phyloP scores from a whole-genome alignment of 192 early-diverging fungal species.

The Paraglomus brasilianum region DNA sequence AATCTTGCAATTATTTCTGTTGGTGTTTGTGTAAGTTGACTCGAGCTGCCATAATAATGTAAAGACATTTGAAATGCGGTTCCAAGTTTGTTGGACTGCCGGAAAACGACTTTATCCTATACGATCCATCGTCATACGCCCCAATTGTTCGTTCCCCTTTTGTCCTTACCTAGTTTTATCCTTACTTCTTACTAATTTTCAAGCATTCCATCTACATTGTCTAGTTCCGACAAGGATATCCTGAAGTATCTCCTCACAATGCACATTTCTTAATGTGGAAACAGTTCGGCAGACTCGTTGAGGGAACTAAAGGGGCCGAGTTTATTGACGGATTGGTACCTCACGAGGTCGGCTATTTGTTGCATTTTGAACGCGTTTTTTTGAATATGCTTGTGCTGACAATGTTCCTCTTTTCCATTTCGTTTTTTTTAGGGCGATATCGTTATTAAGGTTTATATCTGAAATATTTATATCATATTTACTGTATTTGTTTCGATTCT shows the following conservation, averaged over 20 bases:
- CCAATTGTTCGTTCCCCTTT: no score
- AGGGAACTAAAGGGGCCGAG: constrained; percentile 28
- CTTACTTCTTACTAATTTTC: no score
- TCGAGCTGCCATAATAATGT: background rate
- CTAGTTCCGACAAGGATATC: constrained; percentile 29
- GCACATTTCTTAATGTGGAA: background rate
- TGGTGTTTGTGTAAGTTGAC: constrained; percentile 12
- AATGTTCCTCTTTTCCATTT: background rate
- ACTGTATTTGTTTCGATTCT: background rate
- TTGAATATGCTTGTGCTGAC: no score
- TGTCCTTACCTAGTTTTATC: no score
- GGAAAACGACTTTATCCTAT: no score
- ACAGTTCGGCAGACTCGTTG: constrained; percentile 7
- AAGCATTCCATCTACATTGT: background rate
- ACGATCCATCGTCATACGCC: no score
- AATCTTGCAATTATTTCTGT: constrained; percentile 21
- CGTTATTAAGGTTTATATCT: constrained; percentile 20
- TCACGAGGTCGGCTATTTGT: background rate
- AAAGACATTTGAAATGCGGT: no score
- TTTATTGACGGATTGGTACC: constrained; percentile 31
- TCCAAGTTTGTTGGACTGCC: no score
- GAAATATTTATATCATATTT: background rate
- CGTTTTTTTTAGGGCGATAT: constrained; percentile 21
- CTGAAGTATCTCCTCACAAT: constrained; percentile 27
- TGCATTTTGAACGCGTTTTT: no score